phyloP scores from a whole-genome alignment of 192 early-diverging fungal genomes.

The Rhizophlyctis rosea region DNA sequence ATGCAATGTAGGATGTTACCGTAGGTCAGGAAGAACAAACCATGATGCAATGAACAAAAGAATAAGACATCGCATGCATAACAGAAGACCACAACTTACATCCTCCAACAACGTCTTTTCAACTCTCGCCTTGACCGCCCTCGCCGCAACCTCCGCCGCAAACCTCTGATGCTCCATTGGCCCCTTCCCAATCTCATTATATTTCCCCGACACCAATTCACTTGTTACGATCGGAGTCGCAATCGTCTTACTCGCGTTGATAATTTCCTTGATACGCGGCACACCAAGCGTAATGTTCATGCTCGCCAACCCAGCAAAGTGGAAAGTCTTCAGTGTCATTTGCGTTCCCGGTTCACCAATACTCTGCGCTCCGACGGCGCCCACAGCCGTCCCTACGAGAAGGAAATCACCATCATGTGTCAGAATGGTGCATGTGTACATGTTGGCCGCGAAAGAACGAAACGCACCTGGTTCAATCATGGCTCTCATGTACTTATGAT shows the following conservation, averaged over 20 bases:
- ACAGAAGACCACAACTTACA: conserved; percentile 19
- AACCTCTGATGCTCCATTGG: conserved; percentile 11
- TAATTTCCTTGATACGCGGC: conserved; percentile 99
- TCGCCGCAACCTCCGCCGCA: conserved; percentile 67
- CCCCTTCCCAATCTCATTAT: conserved; percentile 32
- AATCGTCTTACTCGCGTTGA: conserved; percentile 97
- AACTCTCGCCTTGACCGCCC: conserved; percentile 95
- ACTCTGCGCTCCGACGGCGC: conserved; percentile 93
- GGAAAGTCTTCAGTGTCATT: conserved; percentile 99
- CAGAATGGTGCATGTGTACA: neutral
- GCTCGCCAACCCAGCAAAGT: conserved; percentile 98
- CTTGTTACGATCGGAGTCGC: conserved; percentile 88
- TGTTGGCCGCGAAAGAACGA: neutral
- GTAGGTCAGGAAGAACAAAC: too few species aligned
- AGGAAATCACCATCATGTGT: neutral
- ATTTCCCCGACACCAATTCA: conserved; percentile 53
- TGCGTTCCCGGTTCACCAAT: conserved; percentile 99
- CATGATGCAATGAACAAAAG: neutral
- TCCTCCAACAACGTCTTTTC: conserved; percentile 90
- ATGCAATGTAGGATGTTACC: too few species aligned
- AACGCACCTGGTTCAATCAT: conserved; percentile 85
- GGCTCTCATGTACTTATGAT: conserved; percentile 80
- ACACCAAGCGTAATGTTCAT: conserved; percentile 99
- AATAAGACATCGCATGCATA: neutral
- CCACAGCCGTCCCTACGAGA: conserved; percentile 74